Conservation (phyloP, 2,329 filamentous ascomycete genomes). For the Teratosphaeriaceae sp. region DNA sequence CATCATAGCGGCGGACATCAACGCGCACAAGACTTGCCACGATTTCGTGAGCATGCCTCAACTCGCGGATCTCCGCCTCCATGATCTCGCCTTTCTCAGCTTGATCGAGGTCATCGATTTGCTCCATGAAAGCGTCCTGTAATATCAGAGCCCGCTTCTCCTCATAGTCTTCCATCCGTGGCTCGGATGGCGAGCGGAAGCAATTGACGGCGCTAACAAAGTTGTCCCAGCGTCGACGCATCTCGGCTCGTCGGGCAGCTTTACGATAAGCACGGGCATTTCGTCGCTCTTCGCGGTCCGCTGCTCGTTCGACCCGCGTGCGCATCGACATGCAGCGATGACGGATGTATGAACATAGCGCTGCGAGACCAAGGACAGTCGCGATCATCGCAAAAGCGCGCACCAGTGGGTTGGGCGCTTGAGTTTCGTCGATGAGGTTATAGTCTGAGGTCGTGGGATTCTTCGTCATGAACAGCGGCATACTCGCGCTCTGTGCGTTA, state of each 20-base stretch:
- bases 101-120: conserved; percentile 36
- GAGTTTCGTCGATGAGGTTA: conserved; percentile 17
- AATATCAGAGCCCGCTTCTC: conserved; percentile 46
- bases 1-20: conserved; percentile 27
- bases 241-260: conserved; percentile 46
- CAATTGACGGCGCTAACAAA: conserved; percentile 25
- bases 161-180: conserved; percentile 38
- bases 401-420: conserved; percentile 26
- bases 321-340: conserved; percentile 45
- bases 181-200: conserved; percentile 27
- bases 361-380: conserved; percentile 38
- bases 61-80: conserved; percentile 44
- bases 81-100: conserved; percentile 37
- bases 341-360: conserved; percentile 38
- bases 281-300: conserved; percentile 48
- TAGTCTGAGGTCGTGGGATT: conserved; percentile 11
- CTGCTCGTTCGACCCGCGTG: conserved; percentile 46
- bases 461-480: conserved; percentile 8
- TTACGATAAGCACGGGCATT: conserved; percentile 47
- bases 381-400: conserved; percentile 40
- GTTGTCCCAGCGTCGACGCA: conserved; percentile 44
- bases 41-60: conserved; percentile 47
- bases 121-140: conserved; percentile 29
- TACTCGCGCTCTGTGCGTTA: conserved; percentile 1
- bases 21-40: conserved; percentile 33